phyloP scores from a whole-genome alignment of 768 basidiomycete species.

The Calocybe indica region DNA sequence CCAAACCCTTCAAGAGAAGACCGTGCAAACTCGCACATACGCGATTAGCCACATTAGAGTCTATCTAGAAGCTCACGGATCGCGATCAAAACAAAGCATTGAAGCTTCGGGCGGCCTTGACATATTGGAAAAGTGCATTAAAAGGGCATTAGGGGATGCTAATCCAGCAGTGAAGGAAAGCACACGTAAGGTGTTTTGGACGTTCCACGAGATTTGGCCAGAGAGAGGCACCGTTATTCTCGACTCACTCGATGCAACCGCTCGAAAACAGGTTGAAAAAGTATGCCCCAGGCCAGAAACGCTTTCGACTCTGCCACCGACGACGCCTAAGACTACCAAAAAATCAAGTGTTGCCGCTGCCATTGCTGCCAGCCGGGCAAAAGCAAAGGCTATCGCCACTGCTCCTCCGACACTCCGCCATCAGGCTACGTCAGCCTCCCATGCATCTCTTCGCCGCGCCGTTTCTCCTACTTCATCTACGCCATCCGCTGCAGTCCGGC shows the following conservation, averaged over 20 bases:
- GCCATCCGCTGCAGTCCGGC: constrained; percentile 26
- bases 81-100: constrained; percentile 54
- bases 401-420: constrained; percentile 78
- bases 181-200: constrained; percentile 75
- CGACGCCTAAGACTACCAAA: constrained; percentile 55
- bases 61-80: constrained; percentile 70
- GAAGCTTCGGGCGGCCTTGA: constrained; percentile 69
- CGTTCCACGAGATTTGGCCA: constrained; percentile 70
- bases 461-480: constrained; percentile 37
- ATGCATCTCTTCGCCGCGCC: constrained; percentile 45
- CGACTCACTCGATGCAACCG: constrained; percentile 57
- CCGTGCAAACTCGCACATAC: constrained; percentile 63
- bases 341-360: constrained; percentile 82
- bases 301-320: constrained; percentile 32
- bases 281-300: constrained; percentile 60
- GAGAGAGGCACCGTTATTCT: constrained; percentile 61
- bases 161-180: constrained; percentile 76
- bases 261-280: constrained; percentile 83
- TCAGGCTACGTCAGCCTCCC: constrained; percentile 72
- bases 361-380: constrained; percentile 86
- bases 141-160: constrained; percentile 68
- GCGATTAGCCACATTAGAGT: constrained; percentile 65
- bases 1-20: constrained; percentile 74
- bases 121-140: constrained; percentile 65
- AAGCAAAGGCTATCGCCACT: constrained; percentile 77